Base-by-base conservation (phyloP, 768 basidiomycete species). In the Lentinula sp. region DNA sequence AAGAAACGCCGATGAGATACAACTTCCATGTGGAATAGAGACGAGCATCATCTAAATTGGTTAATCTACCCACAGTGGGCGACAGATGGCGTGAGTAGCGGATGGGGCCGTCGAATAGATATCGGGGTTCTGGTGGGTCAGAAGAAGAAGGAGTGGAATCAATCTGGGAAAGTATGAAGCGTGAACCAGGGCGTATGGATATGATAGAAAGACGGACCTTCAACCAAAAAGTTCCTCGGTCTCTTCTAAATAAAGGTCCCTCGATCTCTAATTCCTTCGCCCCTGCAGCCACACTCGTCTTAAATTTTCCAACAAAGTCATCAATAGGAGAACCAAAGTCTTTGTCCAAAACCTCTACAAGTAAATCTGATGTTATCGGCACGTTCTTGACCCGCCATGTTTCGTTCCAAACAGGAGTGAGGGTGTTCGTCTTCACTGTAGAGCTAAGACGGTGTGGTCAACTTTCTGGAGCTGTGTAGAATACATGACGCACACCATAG, bases 1-100 rank as follows among this genome's bases (percentile, higher is more conserved):
- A 69, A 2, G 76, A 79, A 1, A 90, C 70, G 28, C 84, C 86
- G 57, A 79, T 78, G 70, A 91, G 74, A 66, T 83, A 86, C 64
- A 85, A 78, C 69, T 91, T 91, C 90, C 91, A 92, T 1, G 90
- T 92, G 39, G 87, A 85, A 68, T 91, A 91, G 20, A 90, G 75
- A 0, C 86, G 82, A 0, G 76, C 77, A 62, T 84, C 82, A 66
- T 84, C 80, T 57, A 86, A 70, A 61, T 83, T 82, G 15, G 88
- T 86, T 35, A 91, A 71, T 4, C 73, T 74, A 28, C 90, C 90
- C 45, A 89, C 78, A 0, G 85, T 86, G 0, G 88, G 89, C 3
- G 88, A 90, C 71, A 75, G 82, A 67, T 92, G 89, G 3, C 81
- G 76, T 8, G 89, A 85, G 71, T 79, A 91, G 56, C 86, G 86